A percentile compares a stretch with the other conserved stretches of the same genome.
These are phyloP conservation scores for Hypomyces rosellus DNA, from an alignment of 2,329 filamentous ascomycete genomes.

Conservation along the genomic window DNA sequence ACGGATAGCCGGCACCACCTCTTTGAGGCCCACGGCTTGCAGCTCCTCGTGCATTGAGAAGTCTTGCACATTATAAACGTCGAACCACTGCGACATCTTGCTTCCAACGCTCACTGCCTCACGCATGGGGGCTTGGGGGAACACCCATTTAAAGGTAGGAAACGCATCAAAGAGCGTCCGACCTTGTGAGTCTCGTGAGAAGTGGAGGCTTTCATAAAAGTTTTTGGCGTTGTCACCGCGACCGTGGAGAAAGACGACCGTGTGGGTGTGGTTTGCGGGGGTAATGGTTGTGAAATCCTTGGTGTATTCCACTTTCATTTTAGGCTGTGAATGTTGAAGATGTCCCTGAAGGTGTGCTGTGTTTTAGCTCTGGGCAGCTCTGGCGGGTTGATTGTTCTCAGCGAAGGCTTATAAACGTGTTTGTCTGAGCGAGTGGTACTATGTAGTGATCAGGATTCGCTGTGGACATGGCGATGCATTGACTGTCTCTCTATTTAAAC, in stretches of 20 bases:
- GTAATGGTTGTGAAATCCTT: too few relatives aligned
- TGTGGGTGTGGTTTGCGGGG: conserved; percentile 30
- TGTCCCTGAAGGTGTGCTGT: too few relatives aligned
- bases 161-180: conserved; percentile 33
- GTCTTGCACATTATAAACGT: conserved; percentile 38
- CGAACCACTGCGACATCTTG: conserved; percentile 43
- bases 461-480: too few relatives aligned
- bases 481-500: too few relatives aligned
- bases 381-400: too few relatives aligned
- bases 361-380: too few relatives aligned
- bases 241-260: conserved; percentile 40
- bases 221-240: conserved; percentile 34
- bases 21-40: conserved; percentile 34
- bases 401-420: too few relatives aligned
- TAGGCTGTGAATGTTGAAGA: too few relatives aligned
- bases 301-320: too few relatives aligned
- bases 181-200: conserved; percentile 25
- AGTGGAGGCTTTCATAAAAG: conserved; percentile 25
- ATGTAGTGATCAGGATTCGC: too few relatives aligned
- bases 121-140: conserved; percentile 35
- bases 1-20: conserved; percentile 29
- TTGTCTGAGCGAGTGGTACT: too few relatives aligned
- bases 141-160: conserved; percentile 44
- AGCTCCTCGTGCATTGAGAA: conserved; percentile 36
- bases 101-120: conserved; percentile 16